A percentile compares a stretch with the other conserved stretches of the same genome.
phyloP scores from a whole-genome alignment of 257 asterid species.

The Ocimum tenuiflorum region DNA sequence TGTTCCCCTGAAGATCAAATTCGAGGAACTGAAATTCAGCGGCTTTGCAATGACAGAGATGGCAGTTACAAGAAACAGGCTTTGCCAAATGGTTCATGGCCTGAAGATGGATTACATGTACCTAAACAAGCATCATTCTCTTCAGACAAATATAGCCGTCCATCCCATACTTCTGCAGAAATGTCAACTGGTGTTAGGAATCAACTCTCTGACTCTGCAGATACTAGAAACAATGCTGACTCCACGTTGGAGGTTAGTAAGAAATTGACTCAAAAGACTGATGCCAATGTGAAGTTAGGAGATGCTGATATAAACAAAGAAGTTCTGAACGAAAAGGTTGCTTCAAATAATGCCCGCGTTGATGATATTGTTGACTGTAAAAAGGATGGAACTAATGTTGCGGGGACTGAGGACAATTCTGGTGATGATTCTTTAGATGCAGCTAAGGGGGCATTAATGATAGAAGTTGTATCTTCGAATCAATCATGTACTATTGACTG shows the following conservation, averaged over 20 bases:
- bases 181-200: conserved; percentile 11
- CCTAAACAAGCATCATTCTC: conserved; percentile 22
- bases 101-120: conserved; percentile 24
- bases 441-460: background rate
- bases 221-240: conserved; percentile 17
- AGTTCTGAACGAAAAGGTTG: background rate
- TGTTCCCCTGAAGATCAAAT: conserved; percentile 16
- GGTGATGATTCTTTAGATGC: background rate
- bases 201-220: conserved; percentile 12
- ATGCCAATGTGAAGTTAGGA: background rate
- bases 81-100: conserved; percentile 20
- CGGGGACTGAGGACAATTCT: background rate
- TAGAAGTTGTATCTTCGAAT: background rate
- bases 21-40: background rate
- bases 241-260: conserved; percentile 14
- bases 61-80: conserved; percentile 23
- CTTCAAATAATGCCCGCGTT: conserved; percentile 5
- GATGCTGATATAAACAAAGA: background rate
- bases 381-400: background rate
- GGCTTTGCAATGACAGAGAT: background rate
- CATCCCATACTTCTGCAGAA: conserved; percentile 21
- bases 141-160: conserved; percentile 20
- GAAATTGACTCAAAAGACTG: conserved; percentile 20
- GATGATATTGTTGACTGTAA: conserved; percentile 21
- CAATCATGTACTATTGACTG: background rate